A percentile compares a stretch with the other conserved stretches of the same genome.
Conservation (phyloP, 352 stramenopile species). For the Globisporangium paddicum region DNA sequence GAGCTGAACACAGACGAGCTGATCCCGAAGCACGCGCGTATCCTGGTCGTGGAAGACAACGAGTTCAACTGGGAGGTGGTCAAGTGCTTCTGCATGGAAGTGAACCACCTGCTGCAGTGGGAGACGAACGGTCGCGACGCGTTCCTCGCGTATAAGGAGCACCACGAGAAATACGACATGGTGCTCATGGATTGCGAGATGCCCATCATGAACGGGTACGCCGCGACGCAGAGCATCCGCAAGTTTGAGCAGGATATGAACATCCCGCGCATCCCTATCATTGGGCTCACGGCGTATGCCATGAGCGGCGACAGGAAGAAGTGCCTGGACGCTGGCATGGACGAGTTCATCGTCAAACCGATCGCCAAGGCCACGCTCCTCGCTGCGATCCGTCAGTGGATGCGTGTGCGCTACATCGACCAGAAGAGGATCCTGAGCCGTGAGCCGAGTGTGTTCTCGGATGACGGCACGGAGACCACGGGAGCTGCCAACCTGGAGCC, state of each 20-base stretch:
- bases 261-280: conserved; percentile 69
- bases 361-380: conserved; percentile 66
- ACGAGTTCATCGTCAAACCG: conserved; percentile 85
- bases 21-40: conserved; percentile 64
- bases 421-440: conserved; percentile 40
- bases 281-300: conserved; percentile 80
- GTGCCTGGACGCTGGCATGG: conserved; percentile 80
- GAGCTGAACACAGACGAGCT: conserved; percentile 15
- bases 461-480: conserved; percentile 20
- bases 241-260: conserved; percentile 63
- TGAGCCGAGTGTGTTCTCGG: conserved; percentile 31
- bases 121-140: conserved; percentile 74
- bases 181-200: conserved; percentile 87
- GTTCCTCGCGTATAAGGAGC: conserved; percentile 64
- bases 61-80: conserved; percentile 91
- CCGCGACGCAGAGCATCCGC: conserved; percentile 64
- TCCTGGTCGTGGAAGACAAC: conserved; percentile 86
- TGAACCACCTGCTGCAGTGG: conserved; percentile 81
- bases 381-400: conserved; percentile 75
- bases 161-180: conserved; percentile 74
- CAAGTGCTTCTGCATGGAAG: conserved; percentile 80
- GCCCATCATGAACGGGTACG: conserved; percentile 86
- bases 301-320: conserved; percentile 84
- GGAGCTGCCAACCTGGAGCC: conserved; percentile 53
- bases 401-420: conserved; percentile 63